Percentiles rank a stretch among this genome's conserved stretches.
Conservation (phyloP, 2,329 filamentous ascomycete species). For the Colletotrichum noveboracense region DNA sequence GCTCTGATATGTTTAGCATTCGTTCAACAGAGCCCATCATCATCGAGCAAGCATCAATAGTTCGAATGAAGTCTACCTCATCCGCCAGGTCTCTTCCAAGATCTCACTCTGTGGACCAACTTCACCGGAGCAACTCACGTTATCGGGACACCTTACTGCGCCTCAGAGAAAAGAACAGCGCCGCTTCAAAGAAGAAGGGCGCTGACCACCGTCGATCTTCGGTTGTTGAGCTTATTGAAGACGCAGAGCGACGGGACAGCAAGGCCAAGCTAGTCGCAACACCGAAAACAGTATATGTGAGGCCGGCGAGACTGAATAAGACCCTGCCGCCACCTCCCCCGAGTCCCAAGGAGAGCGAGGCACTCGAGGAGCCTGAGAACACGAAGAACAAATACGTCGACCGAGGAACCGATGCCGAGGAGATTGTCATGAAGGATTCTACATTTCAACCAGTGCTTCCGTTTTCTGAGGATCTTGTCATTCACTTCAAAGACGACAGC, state of each 20-base stretch:
- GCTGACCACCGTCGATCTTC: slow-evolving; percentile 29
- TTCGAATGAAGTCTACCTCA: slow-evolving; percentile 38
- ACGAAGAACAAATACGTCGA: slow-evolving; percentile 23
- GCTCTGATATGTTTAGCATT: slow-evolving; percentile 38
- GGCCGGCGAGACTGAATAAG: slow-evolving; percentile 31
- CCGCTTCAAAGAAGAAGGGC: slow-evolving; percentile 5
- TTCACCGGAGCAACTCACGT: slow-evolving; percentile 32
- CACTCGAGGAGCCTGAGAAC: slow-evolving; percentile 19
- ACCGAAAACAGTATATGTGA: slow-evolving; percentile 35
- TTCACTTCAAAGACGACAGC: slow-evolving; percentile 55
- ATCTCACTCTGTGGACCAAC: slow-evolving; percentile 43
- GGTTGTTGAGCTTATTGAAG: slow-evolving; percentile 27
- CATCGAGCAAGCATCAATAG: slow-evolving; percentile 43
- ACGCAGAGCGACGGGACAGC: slow-evolving; percentile 24
- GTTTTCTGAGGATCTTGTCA: slow-evolving; percentile 59
- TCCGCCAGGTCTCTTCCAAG: slow-evolving; percentile 30
- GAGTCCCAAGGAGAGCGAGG: slow-evolving; percentile 18
- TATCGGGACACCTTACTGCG: slow-evolving; percentile 30
- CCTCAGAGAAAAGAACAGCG: background rate
- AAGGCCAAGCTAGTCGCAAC: slow-evolving; percentile 30
- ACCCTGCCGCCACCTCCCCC: slow-evolving; percentile 28
- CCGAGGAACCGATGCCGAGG: slow-evolving; percentile 32
- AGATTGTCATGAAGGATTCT: slow-evolving; percentile 25
- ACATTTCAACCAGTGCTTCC: slow-evolving; percentile 52
- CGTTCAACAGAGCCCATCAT: slow-evolving; percentile 40